Conservation (phyloP, 805 yeast species). For the Candida maris region DNA sequence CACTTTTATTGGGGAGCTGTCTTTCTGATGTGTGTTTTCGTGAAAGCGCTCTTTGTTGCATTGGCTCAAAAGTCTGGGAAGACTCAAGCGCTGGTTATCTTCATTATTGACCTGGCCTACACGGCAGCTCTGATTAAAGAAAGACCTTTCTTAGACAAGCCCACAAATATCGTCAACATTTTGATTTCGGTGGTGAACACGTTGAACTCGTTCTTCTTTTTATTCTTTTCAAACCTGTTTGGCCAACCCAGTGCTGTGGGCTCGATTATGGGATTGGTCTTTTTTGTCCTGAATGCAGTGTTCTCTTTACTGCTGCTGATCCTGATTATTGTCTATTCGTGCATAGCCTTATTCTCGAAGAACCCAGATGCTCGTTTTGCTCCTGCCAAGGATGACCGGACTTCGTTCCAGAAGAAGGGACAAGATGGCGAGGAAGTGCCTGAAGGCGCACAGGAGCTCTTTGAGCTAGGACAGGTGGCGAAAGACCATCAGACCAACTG, state of each 20-base stretch:
- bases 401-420: constrained; percentile 65
- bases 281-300: constrained; percentile 85
- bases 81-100: constrained; percentile 73
- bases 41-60: constrained; percentile 71
- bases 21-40: constrained; percentile 53
- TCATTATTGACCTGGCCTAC: constrained; percentile 71
- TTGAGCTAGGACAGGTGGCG: constrained; percentile 80
- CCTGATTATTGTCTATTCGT: constrained; percentile 62
- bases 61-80: constrained; percentile 79
- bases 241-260: constrained; percentile 75
- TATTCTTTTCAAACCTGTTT: constrained; percentile 82
- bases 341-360: constrained; percentile 64
- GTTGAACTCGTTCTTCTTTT: constrained; percentile 76
- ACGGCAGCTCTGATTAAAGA: constrained; percentile 57
- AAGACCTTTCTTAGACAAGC: constrained; percentile 76
- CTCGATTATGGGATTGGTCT: constrained; percentile 89
- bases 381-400: constrained; percentile 88
- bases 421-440: constrained; percentile 18
- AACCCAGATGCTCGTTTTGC: constrained; percentile 87
- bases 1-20: constrained; percentile 82
- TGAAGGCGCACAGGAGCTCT: constrained; percentile 45
- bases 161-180: constrained; percentile 76
- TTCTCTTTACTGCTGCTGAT: constrained; percentile 73
- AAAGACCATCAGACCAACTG: constrained; percentile 73
- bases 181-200: constrained; percentile 68